A percentile compares a stretch with the other conserved stretches of the same genome.
phyloP scores from a whole-genome alignment of 371 early-diverging fungal species.

The Choanephora cucurbitarum region DNA sequence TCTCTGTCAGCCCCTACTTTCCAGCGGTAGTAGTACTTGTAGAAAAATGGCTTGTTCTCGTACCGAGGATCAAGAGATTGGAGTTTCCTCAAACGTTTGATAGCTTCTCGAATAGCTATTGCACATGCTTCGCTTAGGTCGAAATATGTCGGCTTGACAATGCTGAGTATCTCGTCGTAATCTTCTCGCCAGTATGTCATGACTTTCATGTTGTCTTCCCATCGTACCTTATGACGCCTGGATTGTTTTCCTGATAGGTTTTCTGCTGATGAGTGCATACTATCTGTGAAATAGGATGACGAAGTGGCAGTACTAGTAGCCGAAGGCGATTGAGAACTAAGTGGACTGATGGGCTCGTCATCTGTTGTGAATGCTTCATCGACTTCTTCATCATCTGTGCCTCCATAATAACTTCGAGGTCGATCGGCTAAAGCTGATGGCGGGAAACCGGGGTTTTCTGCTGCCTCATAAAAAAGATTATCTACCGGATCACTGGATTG shows the following conservation, averaged over 20 bases:
- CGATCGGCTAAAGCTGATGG: constrained; percentile 2
- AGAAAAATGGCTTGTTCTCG: constrained; percentile 35
- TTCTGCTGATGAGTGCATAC: not conserved
- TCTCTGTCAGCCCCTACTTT: constrained; percentile 13
- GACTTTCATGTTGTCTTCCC: constrained; percentile 29
- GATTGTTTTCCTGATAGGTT: not conserved
- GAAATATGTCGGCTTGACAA: constrained; percentile 30
- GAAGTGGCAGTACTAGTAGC: constrained; percentile 4
- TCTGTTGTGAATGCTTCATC: constrained; percentile 12
- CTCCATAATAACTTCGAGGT: constrained; percentile 29
- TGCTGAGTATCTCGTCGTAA: constrained; percentile 27
- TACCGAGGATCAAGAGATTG: constrained; percentile 40
- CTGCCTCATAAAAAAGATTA: not conserved
- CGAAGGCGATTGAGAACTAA: constrained; percentile 2
- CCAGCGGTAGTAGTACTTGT: constrained; percentile 27
- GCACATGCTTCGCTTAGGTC: constrained; percentile 42
- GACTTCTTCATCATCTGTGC: constrained; percentile 26
- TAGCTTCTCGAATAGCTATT: constrained; percentile 30
- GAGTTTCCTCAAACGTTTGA: constrained; percentile 31
- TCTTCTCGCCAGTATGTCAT: constrained; percentile 30
- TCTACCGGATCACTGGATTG: not conserved
- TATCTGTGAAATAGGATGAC: not conserved
- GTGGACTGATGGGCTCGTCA: not conserved
- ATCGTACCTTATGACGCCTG: constrained; percentile 9
- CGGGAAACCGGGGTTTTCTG: not conserved